These are phyloP conservation scores for Endotrypanum monterogeii DNA, from an alignment of 208 protist species.

Conservation along the genomic window DNA sequence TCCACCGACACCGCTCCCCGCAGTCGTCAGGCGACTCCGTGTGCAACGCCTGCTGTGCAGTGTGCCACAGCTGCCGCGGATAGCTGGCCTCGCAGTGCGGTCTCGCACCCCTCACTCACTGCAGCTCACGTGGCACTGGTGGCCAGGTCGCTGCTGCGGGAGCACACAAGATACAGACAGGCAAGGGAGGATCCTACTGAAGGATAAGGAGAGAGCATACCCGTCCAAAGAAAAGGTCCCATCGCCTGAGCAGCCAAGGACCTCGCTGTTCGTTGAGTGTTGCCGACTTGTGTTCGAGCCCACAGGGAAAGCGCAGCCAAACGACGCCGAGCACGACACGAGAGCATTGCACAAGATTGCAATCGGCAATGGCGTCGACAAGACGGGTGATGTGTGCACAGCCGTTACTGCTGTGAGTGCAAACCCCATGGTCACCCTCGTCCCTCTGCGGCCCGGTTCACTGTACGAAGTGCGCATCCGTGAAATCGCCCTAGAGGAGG, in stretches of 20 bases:
- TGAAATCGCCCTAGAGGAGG: background rate
- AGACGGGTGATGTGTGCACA: constrained; percentile 1
- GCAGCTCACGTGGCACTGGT: constrained; percentile 22
- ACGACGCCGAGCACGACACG: background rate
- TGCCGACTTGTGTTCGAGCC: too few relatives aligned
- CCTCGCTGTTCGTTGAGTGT: background rate
- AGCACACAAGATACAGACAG: background rate
- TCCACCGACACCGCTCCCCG: background rate
- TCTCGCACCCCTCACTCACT: constrained; percentile 9
- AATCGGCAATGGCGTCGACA: background rate
- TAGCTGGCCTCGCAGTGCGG: constrained; percentile 5
- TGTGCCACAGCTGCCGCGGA: constrained; percentile 7
- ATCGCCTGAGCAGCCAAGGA: background rate
- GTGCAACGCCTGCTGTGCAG: constrained; percentile 9
- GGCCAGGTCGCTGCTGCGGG: background rate
- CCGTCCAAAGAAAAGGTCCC: background rate
- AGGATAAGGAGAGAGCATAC: too few relatives aligned
- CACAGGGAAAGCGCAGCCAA: too few relatives aligned
- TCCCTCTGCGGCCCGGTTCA: constrained; percentile 6
- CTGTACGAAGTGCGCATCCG: constrained; percentile 9
- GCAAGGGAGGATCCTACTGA: background rate
- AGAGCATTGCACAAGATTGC: background rate
- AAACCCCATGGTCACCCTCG: constrained; percentile 7
- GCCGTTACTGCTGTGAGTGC: background rate
- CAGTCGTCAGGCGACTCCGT: background rate